These are phyloP conservation scores for Clonostachys chloroleuca DNA, from an alignment of 2,329 filamentous ascomycete species.

Conservation along the genomic window DNA sequence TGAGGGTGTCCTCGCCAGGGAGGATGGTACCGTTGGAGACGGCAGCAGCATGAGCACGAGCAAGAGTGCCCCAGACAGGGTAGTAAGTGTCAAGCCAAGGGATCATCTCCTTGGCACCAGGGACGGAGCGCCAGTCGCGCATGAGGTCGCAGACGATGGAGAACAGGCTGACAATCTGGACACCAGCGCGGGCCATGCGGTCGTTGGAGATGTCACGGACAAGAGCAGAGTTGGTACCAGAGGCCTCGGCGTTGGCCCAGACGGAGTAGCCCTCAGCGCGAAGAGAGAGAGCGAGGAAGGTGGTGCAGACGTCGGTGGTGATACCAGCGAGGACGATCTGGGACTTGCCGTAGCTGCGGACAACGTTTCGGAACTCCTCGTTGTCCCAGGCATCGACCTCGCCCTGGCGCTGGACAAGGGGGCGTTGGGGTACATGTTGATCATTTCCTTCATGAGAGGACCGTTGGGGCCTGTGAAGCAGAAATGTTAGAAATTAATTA, in stretches of 20 bases:
- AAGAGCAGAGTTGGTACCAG: conserved; percentile 45
- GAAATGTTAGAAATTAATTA: background rate
- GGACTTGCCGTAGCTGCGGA: conserved; percentile 59
- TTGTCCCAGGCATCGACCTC: conserved; percentile 80
- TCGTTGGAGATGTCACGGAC: conserved; percentile 48
- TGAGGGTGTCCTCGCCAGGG: conserved; percentile 43
- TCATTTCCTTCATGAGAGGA: conserved; percentile 63
- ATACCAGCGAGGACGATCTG: conserved; percentile 57
- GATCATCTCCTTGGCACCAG: background rate
- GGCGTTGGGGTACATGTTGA: conserved; percentile 61
- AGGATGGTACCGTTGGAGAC: conserved; percentile 54
- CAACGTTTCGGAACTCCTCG: conserved; percentile 58
- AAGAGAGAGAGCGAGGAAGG: conserved; percentile 56
- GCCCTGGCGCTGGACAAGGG: conserved; percentile 62
- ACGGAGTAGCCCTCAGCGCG: conserved; percentile 55
- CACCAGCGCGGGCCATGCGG: conserved; percentile 52
- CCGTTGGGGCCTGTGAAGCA: conserved; percentile 59
- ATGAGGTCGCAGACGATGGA: conserved; percentile 49
- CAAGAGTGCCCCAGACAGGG: conserved; percentile 55
- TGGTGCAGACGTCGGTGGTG: conserved; percentile 22
- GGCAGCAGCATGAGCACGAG: conserved; percentile 56
- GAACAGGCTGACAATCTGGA: conserved; percentile 45
- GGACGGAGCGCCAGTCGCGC: conserved; percentile 43
- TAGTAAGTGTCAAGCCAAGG: background rate
- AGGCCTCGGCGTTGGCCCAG: conserved; percentile 54